phyloP scores from a whole-genome alignment of 2,329 filamentous ascomycete species.

The Acarospora socialis region DNA sequence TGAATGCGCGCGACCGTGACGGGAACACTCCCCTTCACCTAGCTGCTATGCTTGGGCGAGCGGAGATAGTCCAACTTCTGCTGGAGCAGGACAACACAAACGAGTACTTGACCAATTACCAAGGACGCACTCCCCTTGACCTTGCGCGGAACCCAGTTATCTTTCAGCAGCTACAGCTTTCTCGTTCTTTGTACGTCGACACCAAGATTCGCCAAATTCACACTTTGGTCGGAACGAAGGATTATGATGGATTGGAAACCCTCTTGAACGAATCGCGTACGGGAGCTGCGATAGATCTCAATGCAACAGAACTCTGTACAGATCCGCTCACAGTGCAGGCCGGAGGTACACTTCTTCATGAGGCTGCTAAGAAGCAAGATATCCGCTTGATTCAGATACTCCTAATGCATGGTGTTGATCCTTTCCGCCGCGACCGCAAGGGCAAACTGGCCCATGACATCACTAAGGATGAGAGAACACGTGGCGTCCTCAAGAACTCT shows the following conservation, averaged over 20 bases:
- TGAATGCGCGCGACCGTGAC: conserved; percentile 84
- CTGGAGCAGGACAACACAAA: conserved; percentile 75
- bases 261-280: conserved; percentile 74
- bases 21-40: conserved; percentile 89
- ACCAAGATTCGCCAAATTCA: conserved; percentile 74
- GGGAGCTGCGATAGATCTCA: conserved; percentile 79
- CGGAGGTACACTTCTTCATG: conserved; percentile 86
- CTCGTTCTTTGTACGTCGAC: conserved; percentile 80
- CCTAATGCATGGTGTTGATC: conserved; percentile 85
- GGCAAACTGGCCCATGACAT: conserved; percentile 93
- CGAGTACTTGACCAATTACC: conserved; percentile 71
- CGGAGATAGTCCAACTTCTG: conserved; percentile 66
- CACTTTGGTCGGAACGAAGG: conserved; percentile 53
- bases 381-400: conserved; percentile 77
- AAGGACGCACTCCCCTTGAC: conserved; percentile 75
- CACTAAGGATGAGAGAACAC: conserved; percentile 83
- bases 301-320: conserved; percentile 75
- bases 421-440: conserved; percentile 86
- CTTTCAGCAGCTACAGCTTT: conserved; percentile 85
- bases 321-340: conserved; percentile 62
- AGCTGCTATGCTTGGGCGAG: conserved; percentile 68
- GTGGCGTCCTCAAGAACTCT: conserved; percentile 80
- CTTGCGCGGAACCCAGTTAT: conserved; percentile 85
- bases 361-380: conserved; percentile 80
- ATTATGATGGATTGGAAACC: conserved; percentile 66